These are phyloP conservation scores for Pleurotus cornucopiae DNA, from an alignment of 768 basidiomycete species.

Conservation along the genomic window DNA sequence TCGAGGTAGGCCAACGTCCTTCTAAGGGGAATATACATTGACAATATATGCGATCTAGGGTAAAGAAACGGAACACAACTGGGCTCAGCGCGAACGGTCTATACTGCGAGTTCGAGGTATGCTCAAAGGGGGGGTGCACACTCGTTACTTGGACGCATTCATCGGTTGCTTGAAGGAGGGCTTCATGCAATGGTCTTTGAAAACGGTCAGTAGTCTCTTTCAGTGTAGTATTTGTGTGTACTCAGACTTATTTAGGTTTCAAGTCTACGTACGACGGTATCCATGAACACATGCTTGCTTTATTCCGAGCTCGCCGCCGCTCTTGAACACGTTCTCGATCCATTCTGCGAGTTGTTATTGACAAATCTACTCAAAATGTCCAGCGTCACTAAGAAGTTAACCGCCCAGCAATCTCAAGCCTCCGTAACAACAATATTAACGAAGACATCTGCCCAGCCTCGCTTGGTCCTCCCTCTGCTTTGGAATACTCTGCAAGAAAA, in stretches of 20 bases:
- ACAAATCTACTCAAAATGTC: conserved; percentile 83
- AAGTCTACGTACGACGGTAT: conserved; percentile 89
- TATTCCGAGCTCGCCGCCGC: conserved; percentile 69
- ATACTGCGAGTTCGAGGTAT: conserved; percentile 81
- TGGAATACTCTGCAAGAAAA: conserved; percentile 76
- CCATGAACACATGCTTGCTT: conserved; percentile 71
- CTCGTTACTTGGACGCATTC: conserved; percentile 72
- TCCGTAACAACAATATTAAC: conserved; percentile 64
- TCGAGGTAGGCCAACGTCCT: conserved; percentile 54
- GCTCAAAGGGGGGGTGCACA: conserved; percentile 81
- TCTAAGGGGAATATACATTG: conserved; percentile 3
- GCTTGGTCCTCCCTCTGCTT: conserved; percentile 63
- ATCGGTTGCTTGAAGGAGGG: conserved; percentile 68
- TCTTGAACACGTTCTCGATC: conserved; percentile 70
- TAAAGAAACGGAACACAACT: conserved; percentile 97
- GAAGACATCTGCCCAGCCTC: conserved; percentile 67
- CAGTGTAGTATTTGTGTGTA: not conserved
- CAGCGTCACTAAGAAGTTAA: conserved; percentile 88
- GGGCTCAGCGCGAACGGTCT: conserved; percentile 77
- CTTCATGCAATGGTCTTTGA: conserved; percentile 78
- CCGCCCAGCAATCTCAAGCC: conserved; percentile 80
- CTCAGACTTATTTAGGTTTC: conserved; percentile 48
- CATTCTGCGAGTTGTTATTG: conserved; percentile 72
- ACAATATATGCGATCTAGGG: conserved; percentile 45
- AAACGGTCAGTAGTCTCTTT: conserved; percentile 56